Evolutionary conservation across 768 basidiomycete genomes (phyloP), one percentile per base, ranked within the genome.

Genomic region (Macrolepiota albuminosa): DNA sequence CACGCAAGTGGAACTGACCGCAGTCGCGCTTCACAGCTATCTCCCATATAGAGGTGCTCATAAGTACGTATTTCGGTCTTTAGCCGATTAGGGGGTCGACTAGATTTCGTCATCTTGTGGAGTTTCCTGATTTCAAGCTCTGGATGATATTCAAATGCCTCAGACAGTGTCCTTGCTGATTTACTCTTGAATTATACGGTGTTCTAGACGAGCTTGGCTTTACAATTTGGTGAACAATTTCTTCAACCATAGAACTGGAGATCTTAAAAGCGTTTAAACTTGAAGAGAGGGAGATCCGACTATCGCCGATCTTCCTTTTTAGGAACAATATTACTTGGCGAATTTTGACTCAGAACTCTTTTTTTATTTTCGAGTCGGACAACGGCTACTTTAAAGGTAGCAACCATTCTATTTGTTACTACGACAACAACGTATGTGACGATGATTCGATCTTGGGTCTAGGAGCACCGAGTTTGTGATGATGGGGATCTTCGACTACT

Each of bases 1-100:
- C 51, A 37, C 51, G 36, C 6, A 24, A 5, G 14, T 4, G 10
- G 18, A 29, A 16, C 3, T 26, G 1, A 16, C 16, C 39, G 18
- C 7, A 39, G 24, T 14, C 14, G 34, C 29, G 21, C 26, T 59
- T 39, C 52, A 59, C 58, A 59, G 58, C 58, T 33, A 40, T 54
- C 36, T 59, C 7, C 58, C 58, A 47, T n/a, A 53, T 48, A 52
- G 45, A 54, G 58, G n/a, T 34, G 26, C 6, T 4, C 14, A 29
- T 39, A 42, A 42, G 24, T 39, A n/a, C 13, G 36, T 11, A 6
- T n/a, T 29, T 31, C 53, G 16, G 37, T 40, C 34, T n/a, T 13
- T 34, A 34, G 36, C 51, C 21, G 51, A 53, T 52, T 29, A 29
- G 26, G 14, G 14, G 50, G 37, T 52, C 14, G 36, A 52, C 21